A percentile compares a stretch with the other conserved stretches of the same genome.
Evolutionary conservation across 306 rosid species (phyloP).

Genomic region (Vigna unguiculata): DNA sequence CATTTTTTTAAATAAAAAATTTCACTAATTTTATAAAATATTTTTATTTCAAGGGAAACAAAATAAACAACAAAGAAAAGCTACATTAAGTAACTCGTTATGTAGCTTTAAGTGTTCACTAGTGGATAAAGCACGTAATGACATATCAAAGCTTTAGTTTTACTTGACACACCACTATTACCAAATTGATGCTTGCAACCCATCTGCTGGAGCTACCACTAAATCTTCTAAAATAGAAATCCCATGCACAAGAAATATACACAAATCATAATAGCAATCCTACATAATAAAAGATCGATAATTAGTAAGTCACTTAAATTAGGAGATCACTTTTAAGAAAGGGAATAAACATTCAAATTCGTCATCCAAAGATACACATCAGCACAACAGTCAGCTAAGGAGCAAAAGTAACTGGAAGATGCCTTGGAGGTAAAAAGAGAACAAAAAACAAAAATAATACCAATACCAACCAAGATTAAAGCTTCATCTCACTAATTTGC

Average conservation of each 20-base stretch:
- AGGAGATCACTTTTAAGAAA: constrained; percentile 10
- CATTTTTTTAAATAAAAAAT: too few species aligned
- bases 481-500: neutral
- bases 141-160: constrained; percentile 63
- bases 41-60: too few species aligned
- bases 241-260: constrained; percentile 71
- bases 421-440: too few species aligned
- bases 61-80: too few species aligned
- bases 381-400: neutral
- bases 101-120: constrained; percentile 88
- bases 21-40: too few species aligned
- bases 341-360: neutral
- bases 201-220: constrained; percentile 82
- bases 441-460: too few species aligned
- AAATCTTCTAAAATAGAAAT: constrained; percentile 90
- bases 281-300: constrained; percentile 57
- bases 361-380: neutral
- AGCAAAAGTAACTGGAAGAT: too few species aligned
- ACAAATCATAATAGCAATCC: constrained; percentile 61
- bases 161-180: constrained; percentile 79
- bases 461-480: neutral
- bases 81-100: constrained; percentile 68
- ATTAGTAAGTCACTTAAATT: constrained; percentile 41
- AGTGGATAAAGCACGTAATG: constrained; percentile 82
- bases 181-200: constrained; percentile 84